These are phyloP conservation scores for Macrolepiota dolichaula DNA, from an alignment of 768 basidiomycete species.

Conservation along the genomic window DNA sequence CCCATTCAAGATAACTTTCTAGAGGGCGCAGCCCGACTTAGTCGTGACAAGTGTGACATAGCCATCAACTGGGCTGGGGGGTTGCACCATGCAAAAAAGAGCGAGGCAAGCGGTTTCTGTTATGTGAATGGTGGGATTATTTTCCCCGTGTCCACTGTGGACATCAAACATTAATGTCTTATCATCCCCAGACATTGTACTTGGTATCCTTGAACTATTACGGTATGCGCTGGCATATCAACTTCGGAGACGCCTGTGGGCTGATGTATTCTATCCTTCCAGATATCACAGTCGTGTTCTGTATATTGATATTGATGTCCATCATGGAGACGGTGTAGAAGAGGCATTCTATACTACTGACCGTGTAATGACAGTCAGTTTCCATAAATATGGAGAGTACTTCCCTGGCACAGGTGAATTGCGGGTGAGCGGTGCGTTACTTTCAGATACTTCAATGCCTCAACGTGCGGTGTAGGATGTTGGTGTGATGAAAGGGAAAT, in stretches of 20 bases:
- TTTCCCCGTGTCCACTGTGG: background rate
- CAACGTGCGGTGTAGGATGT: slow-evolving; percentile 58
- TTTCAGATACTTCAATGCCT: background rate
- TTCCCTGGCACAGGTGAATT: slow-evolving; percentile 99
- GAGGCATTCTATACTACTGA: slow-evolving; percentile 99
- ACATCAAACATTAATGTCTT: background rate
- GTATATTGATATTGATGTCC: slow-evolving; percentile 98
- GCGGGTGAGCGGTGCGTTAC: slow-evolving; percentile 47
- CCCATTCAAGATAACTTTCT: slow-evolving; percentile 10
- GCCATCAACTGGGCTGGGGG: slow-evolving; percentile 99
- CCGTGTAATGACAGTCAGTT: slow-evolving; percentile 96
- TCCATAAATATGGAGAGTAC: slow-evolving; percentile 99
- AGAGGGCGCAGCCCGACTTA: slow-evolving; percentile 97
- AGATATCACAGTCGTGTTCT: slow-evolving; percentile 93
- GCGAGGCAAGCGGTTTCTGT: slow-evolving; percentile 98
- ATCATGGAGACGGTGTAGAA: slow-evolving; percentile 98
- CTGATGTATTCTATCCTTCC: background rate
- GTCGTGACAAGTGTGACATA: slow-evolving; percentile 97
- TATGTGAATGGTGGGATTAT: slow-evolving; percentile 86
- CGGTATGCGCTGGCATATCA: slow-evolving; percentile 40
- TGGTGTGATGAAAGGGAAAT: slow-evolving; percentile 91
- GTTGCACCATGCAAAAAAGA: slow-evolving; percentile 98
- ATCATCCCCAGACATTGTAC: slow-evolving; percentile 77
- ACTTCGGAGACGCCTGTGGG: background rate
- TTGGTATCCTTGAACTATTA: slow-evolving; percentile 92